Conservation (phyloP, 768 basidiomycete genomes). For the Hygrophorus pudorinus region DNA sequence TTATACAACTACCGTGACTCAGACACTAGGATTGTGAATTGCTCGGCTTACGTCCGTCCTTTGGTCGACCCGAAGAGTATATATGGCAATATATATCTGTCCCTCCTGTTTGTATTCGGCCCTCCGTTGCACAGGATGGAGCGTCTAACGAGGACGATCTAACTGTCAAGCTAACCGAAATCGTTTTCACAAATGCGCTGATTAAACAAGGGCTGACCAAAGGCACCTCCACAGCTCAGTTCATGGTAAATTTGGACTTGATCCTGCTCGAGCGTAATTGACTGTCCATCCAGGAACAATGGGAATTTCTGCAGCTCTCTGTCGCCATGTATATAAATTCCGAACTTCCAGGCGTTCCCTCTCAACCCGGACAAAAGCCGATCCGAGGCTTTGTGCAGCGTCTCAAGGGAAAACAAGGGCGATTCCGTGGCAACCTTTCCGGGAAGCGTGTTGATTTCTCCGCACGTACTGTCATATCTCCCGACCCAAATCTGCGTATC, state of each 20-base stretch:
- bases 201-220: conserved; percentile 85
- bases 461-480: conserved; percentile 95
- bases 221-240: conserved; percentile 79
- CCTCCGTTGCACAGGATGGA: conserved; percentile 94
- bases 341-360: conserved; percentile 86
- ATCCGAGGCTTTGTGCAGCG: conserved; percentile 97
- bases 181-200: conserved; percentile 87
- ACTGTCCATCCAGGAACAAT: conserved; percentile 64
- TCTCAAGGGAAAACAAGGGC: conserved; percentile 97
- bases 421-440: conserved; percentile 95
- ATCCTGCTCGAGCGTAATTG: not conserved
- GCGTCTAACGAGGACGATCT: conserved; percentile 98
- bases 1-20: not conserved
- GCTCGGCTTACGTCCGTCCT: conserved; percentile 78
- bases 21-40: conserved; percentile 79
- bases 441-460: conserved; percentile 99
- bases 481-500: conserved; percentile 96
- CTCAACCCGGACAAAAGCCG: conserved; percentile 82
- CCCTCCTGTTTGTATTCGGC: conserved; percentile 94
- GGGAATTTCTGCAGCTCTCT: conserved; percentile 92
- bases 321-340: conserved; percentile 99
- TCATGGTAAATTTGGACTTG: conserved; percentile 53
- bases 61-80: conserved; percentile 92
- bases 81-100: conserved; percentile 99
- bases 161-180: conserved; percentile 95